A percentile compares a stretch with the other conserved stretches of the same genome.
Conservation (phyloP, 768 basidiomycete genomes). For the Gloeostereum incarnatum region DNA sequence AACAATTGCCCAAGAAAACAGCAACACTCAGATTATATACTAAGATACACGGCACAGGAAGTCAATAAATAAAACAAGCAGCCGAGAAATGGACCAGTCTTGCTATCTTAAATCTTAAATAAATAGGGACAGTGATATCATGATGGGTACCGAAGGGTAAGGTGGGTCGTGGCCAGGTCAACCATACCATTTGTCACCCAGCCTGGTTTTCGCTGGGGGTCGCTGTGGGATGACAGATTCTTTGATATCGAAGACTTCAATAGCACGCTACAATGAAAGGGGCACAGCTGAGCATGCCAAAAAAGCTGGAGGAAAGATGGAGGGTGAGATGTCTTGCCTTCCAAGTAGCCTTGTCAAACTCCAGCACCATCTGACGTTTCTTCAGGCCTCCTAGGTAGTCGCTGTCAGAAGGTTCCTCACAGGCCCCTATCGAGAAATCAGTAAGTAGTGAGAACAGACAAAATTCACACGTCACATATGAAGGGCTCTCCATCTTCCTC, state of each 20-base stretch:
- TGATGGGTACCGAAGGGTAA: too few species aligned
- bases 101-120: too few species aligned
- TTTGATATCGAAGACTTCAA: conserved; percentile 75
- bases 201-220: conserved; percentile 40
- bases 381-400: conserved; percentile 56
- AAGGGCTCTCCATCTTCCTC: conserved; percentile 64
- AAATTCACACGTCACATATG: conserved; percentile 41
- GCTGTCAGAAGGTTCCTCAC: conserved; percentile 53
- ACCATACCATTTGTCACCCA: conserved; percentile 70
- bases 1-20: too few species aligned
- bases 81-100: too few species aligned
- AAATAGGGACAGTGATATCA: too few species aligned
- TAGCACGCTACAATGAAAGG: conserved; percentile 55
- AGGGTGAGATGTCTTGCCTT: conserved; percentile 45
- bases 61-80: too few species aligned
- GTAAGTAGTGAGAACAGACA: neutral
- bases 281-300: neutral
- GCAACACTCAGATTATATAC: too few species aligned
- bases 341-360: conserved; percentile 90
- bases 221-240: conserved; percentile 72
- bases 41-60: too few species aligned
- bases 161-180: too few species aligned
- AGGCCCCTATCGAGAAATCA: conserved; percentile 33
- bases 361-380: conserved; percentile 83
- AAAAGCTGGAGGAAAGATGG: neutral